Percentiles rank a stretch among this genome's conserved stretches.
Evolutionary conservation across 805 yeast genomes (phyloP).

Genomic region (Candida stauntonica): DNA sequence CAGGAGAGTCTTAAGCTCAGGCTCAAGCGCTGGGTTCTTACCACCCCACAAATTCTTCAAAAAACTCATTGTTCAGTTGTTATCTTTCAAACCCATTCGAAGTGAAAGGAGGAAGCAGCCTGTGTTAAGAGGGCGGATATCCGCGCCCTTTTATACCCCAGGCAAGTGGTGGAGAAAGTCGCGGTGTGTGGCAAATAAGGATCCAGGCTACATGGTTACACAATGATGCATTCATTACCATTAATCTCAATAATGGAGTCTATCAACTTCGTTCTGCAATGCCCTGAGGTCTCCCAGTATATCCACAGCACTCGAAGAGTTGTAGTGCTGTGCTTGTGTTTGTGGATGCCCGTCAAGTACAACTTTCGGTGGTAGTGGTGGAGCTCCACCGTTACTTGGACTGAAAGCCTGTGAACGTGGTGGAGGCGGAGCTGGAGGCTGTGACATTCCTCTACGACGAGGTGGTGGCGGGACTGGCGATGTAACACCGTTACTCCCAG

Average conservation of each 20-base stretch:
- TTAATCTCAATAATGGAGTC: slow-evolving; percentile 31
- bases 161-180: too few relatives aligned
- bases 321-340: slow-evolving; percentile 15
- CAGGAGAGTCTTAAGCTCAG: slow-evolving; percentile 29
- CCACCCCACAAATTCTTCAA: not conserved
- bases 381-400: slow-evolving; percentile 3
- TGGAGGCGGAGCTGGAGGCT: slow-evolving; percentile 24
- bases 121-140: not conserved
- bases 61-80: not conserved
- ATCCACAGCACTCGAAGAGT: slow-evolving; percentile 32
- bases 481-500: not conserved
- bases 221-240: too few relatives aligned
- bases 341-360: slow-evolving; percentile 3
- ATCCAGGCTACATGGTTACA: not conserved
- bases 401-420: slow-evolving; percentile 4
- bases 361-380: slow-evolving; percentile 24
- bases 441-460: slow-evolving; percentile 35
- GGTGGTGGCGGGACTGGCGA: slow-evolving; percentile 33
- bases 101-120: not conserved
- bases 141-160: not conserved
- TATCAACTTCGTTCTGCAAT: slow-evolving; percentile 66
- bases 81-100: too few relatives aligned
- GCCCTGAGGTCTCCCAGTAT: slow-evolving; percentile 62
- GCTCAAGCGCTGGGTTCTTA: not conserved
- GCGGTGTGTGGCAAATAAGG: not conserved